phyloP scores from a whole-genome alignment of 148 eudicot genomes.

The Camellia sinensis region DNA sequence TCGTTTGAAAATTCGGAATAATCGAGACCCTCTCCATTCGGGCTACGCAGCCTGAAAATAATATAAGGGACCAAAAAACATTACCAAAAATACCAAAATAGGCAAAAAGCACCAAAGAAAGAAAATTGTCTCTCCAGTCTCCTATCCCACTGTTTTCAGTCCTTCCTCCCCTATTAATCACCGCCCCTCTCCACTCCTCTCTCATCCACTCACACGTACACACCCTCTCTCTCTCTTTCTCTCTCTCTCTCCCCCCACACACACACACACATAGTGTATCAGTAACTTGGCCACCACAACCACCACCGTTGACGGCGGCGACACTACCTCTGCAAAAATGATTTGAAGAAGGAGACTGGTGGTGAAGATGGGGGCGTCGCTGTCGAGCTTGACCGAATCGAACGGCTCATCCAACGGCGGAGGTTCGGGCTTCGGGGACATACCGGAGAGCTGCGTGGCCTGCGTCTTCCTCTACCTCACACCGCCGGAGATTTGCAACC shows the following conservation, averaged over 20 bases:
- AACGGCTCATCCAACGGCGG: conserved; percentile 30
- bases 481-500: conserved; percentile 89
- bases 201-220: not conserved
- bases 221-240: too few relatives aligned
- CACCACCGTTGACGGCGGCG: conserved; percentile 11
- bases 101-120: too few relatives aligned
- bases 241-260: too few relatives aligned
- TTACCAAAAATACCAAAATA: too few relatives aligned
- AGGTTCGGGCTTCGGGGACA: conserved; percentile 72
- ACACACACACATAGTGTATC: not conserved
- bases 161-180: not conserved
- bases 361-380: conserved; percentile 17
- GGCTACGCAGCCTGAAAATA: too few relatives aligned
- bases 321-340: not conserved
- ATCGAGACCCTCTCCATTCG: too few relatives aligned
- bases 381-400: conserved; percentile 20
- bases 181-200: not conserved
- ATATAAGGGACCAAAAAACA: too few relatives aligned
- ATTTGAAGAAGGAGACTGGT: not conserved
- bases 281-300: not conserved
- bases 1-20: too few relatives aligned
- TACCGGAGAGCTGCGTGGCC: conserved; percentile 94
- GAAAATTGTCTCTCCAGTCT: too few relatives aligned
- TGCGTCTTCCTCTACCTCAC: conserved; percentile 71
- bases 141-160: not conserved